Conservation (phyloP, 352 stramenopile species). For the Thalassiosira livingstoniorum region DNA sequence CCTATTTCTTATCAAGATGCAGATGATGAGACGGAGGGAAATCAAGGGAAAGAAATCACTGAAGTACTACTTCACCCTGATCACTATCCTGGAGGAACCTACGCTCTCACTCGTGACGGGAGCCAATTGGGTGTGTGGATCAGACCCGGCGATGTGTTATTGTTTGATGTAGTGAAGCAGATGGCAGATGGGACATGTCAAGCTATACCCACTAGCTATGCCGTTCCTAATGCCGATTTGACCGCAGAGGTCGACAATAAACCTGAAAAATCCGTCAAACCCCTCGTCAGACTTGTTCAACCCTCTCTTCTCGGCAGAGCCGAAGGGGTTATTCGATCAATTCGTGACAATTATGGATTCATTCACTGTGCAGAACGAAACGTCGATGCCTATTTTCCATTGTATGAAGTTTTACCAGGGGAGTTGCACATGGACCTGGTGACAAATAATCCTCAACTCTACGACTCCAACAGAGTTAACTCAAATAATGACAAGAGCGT, state of each 20-base stretch:
- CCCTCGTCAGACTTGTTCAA: conserved; percentile 53
- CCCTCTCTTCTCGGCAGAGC: conserved; percentile 61
- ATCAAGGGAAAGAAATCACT: conserved; percentile 33
- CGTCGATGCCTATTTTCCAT: conserved; percentile 76
- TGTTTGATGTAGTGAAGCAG: conserved; percentile 78
- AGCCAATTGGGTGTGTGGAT: conserved; percentile 68
- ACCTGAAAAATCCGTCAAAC: conserved; percentile 25
- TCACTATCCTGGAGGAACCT: conserved; percentile 64
- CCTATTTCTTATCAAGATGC: no score
- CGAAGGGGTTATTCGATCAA: conserved; percentile 71
- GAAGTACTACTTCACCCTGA: conserved; percentile 62
- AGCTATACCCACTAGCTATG: conserved; percentile 60
- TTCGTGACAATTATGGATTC: conserved; percentile 80
- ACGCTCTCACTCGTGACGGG: conserved; percentile 36
- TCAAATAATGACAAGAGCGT: no score
- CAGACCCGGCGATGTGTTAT: conserved; percentile 64
- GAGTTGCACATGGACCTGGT: conserved; percentile 68
- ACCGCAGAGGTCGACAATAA: conserved; percentile 20
- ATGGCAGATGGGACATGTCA: conserved; percentile 63
- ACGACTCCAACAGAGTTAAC: no score
- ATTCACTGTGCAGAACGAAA: conserved; percentile 72
- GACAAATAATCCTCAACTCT: conserved; percentile 35
- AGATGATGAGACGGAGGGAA: conserved; percentile 12
- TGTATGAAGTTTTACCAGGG: conserved; percentile 72
- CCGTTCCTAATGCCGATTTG: conserved; percentile 2